Evolutionary conservation across 306 rosid species (phyloP).

Genomic region (Corylus avellana): DNA sequence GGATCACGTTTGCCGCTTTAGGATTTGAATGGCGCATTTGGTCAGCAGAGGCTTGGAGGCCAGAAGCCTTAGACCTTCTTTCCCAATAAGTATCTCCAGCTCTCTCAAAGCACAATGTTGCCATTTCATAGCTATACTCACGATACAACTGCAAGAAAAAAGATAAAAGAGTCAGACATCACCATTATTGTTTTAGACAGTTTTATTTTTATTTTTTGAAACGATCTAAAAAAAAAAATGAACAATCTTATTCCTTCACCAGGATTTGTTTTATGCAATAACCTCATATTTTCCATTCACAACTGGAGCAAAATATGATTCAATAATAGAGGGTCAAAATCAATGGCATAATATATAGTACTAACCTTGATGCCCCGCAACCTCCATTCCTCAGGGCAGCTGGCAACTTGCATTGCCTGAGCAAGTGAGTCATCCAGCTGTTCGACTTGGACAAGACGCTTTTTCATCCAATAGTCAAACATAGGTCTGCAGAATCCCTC

Average conservation of each 20-base stretch:
- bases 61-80: too few species aligned
- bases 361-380: slow-evolving; percentile 70
- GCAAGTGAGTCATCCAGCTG: slow-evolving; percentile 69
- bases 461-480: slow-evolving; percentile 72
- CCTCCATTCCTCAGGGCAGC: slow-evolving; percentile 76
- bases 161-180: too few species aligned
- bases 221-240: neutral
- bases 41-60: too few species aligned
- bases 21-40: too few species aligned
- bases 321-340: neutral
- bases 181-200: neutral
- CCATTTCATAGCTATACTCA: too few species aligned
- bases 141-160: too few species aligned
- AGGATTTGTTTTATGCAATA: neutral
- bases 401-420: slow-evolving; percentile 72
- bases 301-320: neutral
- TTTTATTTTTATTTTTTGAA: too few species aligned
- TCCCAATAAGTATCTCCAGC: too few species aligned
- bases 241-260: neutral
- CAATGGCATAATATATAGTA: neutral
- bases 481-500: slow-evolving; percentile 44
- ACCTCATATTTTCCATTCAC: neutral
- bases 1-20: too few species aligned
- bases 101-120: too few species aligned
- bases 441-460: slow-evolving; percentile 60